These are phyloP conservation scores for Wallacemonas sp. DNA, from an alignment of 208 protist genomes.

Conservation along the genomic window DNA sequence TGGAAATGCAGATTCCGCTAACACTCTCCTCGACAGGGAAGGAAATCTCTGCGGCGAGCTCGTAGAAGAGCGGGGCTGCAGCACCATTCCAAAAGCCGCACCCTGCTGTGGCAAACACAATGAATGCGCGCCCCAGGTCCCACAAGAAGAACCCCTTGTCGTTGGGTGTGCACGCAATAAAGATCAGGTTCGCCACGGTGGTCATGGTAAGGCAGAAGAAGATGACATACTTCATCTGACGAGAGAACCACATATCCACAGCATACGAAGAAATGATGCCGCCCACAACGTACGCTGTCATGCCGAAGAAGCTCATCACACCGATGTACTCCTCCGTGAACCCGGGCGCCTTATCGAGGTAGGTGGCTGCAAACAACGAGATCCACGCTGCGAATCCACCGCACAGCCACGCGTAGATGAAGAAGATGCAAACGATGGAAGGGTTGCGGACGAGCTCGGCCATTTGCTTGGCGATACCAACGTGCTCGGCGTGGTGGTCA, in stretches of 20 bases:
- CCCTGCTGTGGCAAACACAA: constrained; percentile 67
- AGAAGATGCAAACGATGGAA: constrained; percentile 75
- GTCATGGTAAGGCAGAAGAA: constrained; percentile 85
- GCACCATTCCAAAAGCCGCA: constrained; percentile 89
- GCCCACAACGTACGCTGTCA: constrained; percentile 72
- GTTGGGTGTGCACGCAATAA: constrained; percentile 77
- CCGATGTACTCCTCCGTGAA: constrained; percentile 60
- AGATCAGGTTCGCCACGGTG: constrained; percentile 75
- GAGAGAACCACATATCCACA: constrained; percentile 78
- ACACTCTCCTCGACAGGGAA: constrained; percentile 87
- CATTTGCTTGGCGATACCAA: constrained; percentile 53
- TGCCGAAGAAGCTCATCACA: constrained; percentile 82
- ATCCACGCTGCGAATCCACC: constrained; percentile 86
- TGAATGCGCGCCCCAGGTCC: constrained; percentile 62
- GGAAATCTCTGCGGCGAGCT: constrained; percentile 83
- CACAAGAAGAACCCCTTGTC: constrained; percentile 74
- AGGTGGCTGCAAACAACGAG: constrained; percentile 81
- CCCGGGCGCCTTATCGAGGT: constrained; percentile 38
- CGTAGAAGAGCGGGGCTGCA: constrained; percentile 85
- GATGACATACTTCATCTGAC: constrained; percentile 91
- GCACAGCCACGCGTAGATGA: constrained; percentile 84
- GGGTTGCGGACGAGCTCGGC: constrained; percentile 46
- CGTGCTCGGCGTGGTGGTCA: constrained; percentile 33
- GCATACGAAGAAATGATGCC: constrained; percentile 78
- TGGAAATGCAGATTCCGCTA: constrained; percentile 76